phyloP scores from a whole-genome alignment of 1,284 basidiomycete genomes.

The Sporisorium reilianum region DNA sequence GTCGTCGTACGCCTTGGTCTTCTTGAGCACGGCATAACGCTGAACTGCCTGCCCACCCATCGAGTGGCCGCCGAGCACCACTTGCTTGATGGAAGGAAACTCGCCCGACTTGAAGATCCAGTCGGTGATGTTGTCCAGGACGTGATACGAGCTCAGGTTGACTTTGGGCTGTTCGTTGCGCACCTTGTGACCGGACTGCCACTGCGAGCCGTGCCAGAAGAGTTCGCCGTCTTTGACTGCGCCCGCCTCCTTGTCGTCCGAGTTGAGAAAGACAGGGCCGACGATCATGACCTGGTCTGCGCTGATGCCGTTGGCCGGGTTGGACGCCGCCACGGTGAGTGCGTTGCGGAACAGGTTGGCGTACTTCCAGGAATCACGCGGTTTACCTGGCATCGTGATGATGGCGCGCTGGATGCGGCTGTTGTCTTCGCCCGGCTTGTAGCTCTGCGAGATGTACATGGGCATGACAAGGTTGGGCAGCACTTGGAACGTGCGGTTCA shows the following conservation, averaged over 20 bases:
- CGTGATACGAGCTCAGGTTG: slow-evolving; percentile 52
- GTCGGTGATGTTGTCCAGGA: slow-evolving; percentile 59
- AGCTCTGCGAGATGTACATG: slow-evolving; percentile 52
- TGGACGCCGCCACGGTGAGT: slow-evolving; percentile 42
- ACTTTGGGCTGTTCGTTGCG: slow-evolving; percentile 35
- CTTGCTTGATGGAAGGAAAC: slow-evolving; percentile 61
- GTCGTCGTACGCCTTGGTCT: slow-evolving; percentile 58
- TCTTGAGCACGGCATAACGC: slow-evolving; percentile 61
- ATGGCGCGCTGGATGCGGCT: slow-evolving; percentile 56
- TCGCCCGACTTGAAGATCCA: slow-evolving; percentile 52
- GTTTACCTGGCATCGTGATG: slow-evolving; percentile 61
- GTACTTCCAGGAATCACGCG: slow-evolving; percentile 66
- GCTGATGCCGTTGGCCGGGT: slow-evolving; percentile 29
- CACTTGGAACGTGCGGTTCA: slow-evolving; percentile 54
- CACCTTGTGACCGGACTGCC: slow-evolving; percentile 60
- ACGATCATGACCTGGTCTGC: slow-evolving; percentile 53
- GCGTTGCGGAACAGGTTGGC: slow-evolving; percentile 59
- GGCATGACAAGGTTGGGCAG: slow-evolving; percentile 45
- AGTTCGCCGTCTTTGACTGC: slow-evolving; percentile 41
- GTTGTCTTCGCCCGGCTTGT: slow-evolving; percentile 41
- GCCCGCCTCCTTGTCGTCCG: slow-evolving; percentile 53
- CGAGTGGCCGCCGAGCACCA: slow-evolving; percentile 65
- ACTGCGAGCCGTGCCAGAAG: slow-evolving; percentile 58
- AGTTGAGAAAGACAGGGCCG: slow-evolving; percentile 54
- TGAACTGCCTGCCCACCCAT: slow-evolving; percentile 63